Evolutionary conservation across 106 monocot species (phyloP), one percentile per base, ranked within the genome.

Genomic region (Gastrodia elata): DNA sequence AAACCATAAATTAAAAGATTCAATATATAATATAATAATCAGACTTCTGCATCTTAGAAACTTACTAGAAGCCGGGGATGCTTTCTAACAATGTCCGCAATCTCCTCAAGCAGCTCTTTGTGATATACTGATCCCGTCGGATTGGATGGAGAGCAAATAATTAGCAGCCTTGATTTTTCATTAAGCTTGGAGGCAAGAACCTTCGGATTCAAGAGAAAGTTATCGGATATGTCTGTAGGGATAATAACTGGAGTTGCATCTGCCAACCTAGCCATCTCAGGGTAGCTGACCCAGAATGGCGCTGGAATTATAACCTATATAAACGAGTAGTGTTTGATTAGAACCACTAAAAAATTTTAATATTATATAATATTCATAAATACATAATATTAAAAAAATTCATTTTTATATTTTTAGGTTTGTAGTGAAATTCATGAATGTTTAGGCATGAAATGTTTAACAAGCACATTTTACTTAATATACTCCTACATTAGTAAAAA

Each of bases 231-330:
- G 33, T 77, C 70, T 38, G 97, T 93, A 0, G 93, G 82, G 48
- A 98, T 73, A 71, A 98, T 84, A 2, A 98, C 80, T 39, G 97
- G 93, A 39, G 77, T 83, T 43, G 97, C 88, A 76, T 85, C 97
- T 46, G 97, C 93, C 73, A 98, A 71, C 72, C 88, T 84, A 80
- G 97, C 97, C 86, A 98, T 98, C 76, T 98, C 97, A 57, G 97
- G 97, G 72, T 98, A 98, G 77, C 97, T 98, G 40, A 93, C 97
- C 88, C 88, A 98, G 77, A 80, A 98, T 58, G 97, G 97, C 64
- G 93, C 93, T 64, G 90, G 97, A 70, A 98, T 89, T 68, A 93
- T 73, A 67, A 98, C 97, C 97, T 97, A 32, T 28, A 80, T 35
- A 64, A n/a, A n/a, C n/a, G 65, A 75, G 13, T 67, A 52, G 65